Evolutionary conservation across 2,329 filamentous ascomycete species (phyloP).

Genomic region (Sporothrix pallida): DNA sequence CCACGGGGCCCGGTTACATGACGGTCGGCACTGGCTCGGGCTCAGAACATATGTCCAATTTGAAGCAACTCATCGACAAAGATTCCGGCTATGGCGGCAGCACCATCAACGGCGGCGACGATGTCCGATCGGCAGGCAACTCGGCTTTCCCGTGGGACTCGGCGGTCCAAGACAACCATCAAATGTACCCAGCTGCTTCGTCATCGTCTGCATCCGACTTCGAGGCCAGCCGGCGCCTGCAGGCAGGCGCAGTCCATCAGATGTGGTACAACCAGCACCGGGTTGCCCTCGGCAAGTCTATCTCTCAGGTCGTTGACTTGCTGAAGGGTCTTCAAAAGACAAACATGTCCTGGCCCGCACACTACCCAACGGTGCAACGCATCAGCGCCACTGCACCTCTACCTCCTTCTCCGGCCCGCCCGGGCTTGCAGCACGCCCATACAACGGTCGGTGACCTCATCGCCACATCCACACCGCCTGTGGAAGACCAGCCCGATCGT

Average conservation of each 20-base stretch:
- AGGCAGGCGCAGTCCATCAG: slow-evolving; percentile 87
- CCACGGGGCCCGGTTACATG: slow-evolving; percentile 65
- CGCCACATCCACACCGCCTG: slow-evolving; percentile 1
- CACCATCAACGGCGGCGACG: slow-evolving; percentile 64
- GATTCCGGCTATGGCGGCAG: slow-evolving; percentile 95
- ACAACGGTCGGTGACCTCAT: slow-evolving; percentile 60
- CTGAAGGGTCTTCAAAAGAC: slow-evolving; percentile 82
- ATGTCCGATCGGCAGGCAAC: slow-evolving; percentile 37
- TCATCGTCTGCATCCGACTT: slow-evolving; percentile 43
- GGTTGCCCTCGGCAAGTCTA: slow-evolving; percentile 82
- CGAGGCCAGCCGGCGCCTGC: slow-evolving; percentile 68
- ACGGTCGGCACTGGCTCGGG: slow-evolving; percentile 83
- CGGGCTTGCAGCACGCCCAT: slow-evolving; percentile 67
- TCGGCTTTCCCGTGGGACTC: slow-evolving; percentile 52
- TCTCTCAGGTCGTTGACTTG: slow-evolving; percentile 83
- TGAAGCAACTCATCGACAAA: slow-evolving; percentile 80
- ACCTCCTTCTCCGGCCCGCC: slow-evolving; percentile 58
- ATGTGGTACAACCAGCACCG: slow-evolving; percentile 94
- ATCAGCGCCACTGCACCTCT: slow-evolving; percentile 52
- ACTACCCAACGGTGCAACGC: slow-evolving; percentile 85
- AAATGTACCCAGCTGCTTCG: slow-evolving; percentile 49
- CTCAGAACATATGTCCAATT: slow-evolving; percentile 78
- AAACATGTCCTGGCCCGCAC: slow-evolving; percentile 90
- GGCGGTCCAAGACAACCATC: slow-evolving; percentile 53
- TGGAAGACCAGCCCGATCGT: neutral